phyloP scores from a whole-genome alignment of 225 moss, liverwort and hornwort species.

The Thuidium tamariscinum region DNA sequence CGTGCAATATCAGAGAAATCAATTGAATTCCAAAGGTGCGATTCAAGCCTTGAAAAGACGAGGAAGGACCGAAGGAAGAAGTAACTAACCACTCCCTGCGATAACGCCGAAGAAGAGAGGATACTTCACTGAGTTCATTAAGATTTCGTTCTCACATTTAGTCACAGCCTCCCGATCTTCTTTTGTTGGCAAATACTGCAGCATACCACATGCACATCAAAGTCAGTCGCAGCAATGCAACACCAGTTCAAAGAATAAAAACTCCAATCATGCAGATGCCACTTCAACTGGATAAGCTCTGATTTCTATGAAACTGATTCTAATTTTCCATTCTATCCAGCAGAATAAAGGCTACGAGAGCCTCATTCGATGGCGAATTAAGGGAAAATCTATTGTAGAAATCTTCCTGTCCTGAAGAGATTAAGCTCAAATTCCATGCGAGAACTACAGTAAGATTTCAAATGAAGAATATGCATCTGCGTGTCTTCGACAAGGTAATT shows the following conservation, averaged over 20 bases:
- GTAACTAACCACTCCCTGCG: slow-evolving; percentile 33
- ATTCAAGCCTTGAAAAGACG: background rate
- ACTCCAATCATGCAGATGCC: background rate
- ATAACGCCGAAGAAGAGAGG: slow-evolving; percentile 42
- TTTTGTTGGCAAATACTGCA: slow-evolving; percentile 23
- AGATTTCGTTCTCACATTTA: slow-evolving; percentile 32
- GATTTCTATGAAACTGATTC: background rate
- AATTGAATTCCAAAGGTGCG: background rate
- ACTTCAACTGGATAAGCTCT: background rate
- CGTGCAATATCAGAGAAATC: background rate
- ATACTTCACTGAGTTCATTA: slow-evolving; percentile 16
- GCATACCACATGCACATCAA: background rate
- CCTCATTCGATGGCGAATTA: background rate
- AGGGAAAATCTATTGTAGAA: background rate
- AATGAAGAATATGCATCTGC: background rate
- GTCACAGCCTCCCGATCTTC: slow-evolving; percentile 20
- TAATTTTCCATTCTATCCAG: background rate
- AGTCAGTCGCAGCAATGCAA: background rate
- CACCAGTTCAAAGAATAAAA: background rate
- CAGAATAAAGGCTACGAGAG: background rate
- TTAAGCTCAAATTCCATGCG: background rate
- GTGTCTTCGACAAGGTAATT: background rate
- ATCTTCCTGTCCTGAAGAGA: background rate
- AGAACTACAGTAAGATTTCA: background rate
- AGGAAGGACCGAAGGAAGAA: background rate